Percentiles rank a stretch among this genome's conserved stretches.
Conservation (phyloP, 148 eudicot genomes). For the Dysphania ambrosioides region DNA sequence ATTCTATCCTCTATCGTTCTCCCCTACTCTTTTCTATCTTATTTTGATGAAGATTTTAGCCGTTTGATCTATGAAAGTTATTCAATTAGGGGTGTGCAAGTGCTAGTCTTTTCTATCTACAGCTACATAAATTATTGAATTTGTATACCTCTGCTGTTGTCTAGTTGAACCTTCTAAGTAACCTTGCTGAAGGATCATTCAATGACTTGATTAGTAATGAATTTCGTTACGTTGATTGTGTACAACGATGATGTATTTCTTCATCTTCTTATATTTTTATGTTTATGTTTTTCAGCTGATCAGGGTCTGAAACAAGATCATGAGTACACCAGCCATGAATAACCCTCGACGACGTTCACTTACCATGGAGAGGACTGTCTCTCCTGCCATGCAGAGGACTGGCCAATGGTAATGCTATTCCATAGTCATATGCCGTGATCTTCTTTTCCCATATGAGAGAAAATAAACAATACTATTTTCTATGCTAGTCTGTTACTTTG, state of each 20-base stretch:
- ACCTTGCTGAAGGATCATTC: too few relatives aligned
- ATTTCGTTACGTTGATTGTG: neutral
- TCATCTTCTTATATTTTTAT: neutral
- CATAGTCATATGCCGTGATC: too few relatives aligned
- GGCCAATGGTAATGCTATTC: slow-evolving; percentile 65
- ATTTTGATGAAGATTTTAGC: too few relatives aligned
- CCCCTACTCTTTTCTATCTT: too few relatives aligned
- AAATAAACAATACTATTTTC: too few relatives aligned
- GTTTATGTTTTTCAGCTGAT: neutral
- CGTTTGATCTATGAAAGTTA: too few relatives aligned
- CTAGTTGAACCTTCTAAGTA: too few relatives aligned
- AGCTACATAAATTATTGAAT: neutral
- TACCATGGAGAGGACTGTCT: slow-evolving; percentile 86
- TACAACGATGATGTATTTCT: too few relatives aligned
- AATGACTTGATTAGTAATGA: neutral
- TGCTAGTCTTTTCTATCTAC: too few relatives aligned
- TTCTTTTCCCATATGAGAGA: too few relatives aligned
- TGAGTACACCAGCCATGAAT: slow-evolving; percentile 39
- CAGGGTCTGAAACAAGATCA: slow-evolving; percentile 13
- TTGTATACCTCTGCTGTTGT: neutral
- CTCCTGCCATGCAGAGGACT: slow-evolving; percentile 79
- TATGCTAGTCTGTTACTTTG: neutral
- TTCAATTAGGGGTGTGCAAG: neutral
- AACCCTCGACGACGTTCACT: slow-evolving; percentile 54
- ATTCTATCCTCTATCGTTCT: too few relatives aligned